Conservation (phyloP, 2,329 filamentous ascomycete genomes). For the Juglanconis juglandina region DNA sequence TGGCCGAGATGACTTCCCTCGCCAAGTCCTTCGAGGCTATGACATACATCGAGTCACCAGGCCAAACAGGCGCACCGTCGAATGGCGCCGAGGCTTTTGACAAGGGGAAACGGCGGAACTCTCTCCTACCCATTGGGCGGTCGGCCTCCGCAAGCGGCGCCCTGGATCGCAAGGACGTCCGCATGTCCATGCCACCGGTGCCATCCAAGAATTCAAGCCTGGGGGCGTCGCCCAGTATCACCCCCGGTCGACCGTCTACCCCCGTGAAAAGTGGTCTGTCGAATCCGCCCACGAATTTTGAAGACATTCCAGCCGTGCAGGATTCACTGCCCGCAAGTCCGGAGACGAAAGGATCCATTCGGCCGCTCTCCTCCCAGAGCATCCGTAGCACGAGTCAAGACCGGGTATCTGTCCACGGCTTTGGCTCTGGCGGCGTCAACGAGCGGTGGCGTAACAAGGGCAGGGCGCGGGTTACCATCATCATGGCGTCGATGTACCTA, state of each 20-base stretch:
- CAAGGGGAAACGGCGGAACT: constrained; percentile 47
- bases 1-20: constrained; percentile 72
- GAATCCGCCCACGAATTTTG: constrained; percentile 46
- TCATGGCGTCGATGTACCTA: constrained; percentile 81
- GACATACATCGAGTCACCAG: constrained; percentile 75
- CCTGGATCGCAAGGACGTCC: constrained; percentile 58
- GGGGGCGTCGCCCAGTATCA: constrained; percentile 40
- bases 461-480: constrained; percentile 72
- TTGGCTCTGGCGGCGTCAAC: constrained; percentile 66
- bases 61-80: constrained; percentile 41
- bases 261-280: constrained; percentile 47
- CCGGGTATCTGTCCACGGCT: constrained; percentile 65
- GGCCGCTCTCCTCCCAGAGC: constrained; percentile 30
- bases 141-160: constrained; percentile 52
- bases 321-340: constrained; percentile 37
- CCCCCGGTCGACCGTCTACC: constrained; percentile 48
- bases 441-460: constrained; percentile 78
- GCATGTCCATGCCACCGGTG: constrained; percentile 75
- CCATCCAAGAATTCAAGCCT: constrained; percentile 45
- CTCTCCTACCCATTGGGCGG: constrained; percentile 47
- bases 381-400: constrained; percentile 39
- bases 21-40: constrained; percentile 70
- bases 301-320: constrained; percentile 39
- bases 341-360: constrained; percentile 33
- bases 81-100: constrained; percentile 44